A percentile compares a stretch with the other conserved stretches of the same genome.
phyloP scores from a whole-genome alignment of 306 rosid genomes.

The Sicyos edulis region DNA sequence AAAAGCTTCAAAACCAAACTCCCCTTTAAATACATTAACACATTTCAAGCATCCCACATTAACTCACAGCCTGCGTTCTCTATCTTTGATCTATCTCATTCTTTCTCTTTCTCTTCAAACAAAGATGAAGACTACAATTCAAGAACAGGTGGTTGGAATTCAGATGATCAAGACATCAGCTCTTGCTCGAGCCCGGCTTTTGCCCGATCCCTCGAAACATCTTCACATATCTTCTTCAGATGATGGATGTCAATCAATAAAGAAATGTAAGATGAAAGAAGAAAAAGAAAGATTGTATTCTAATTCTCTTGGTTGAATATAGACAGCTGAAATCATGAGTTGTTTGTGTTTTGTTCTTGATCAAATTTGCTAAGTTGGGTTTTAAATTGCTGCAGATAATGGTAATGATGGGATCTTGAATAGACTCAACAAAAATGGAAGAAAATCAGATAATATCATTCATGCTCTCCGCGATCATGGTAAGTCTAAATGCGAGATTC shows the following conservation, averaged over 20 bases:
- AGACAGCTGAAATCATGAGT: neutral
- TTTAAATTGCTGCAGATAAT: constrained; percentile 27
- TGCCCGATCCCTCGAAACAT: constrained; percentile 36
- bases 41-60: neutral
- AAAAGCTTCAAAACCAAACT: constrained; percentile 17
- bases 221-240: constrained; percentile 28
- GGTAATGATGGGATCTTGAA: constrained; percentile 27
- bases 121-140: constrained; percentile 42
- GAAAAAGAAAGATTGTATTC: neutral
- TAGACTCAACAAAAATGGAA: constrained; percentile 27
- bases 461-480: constrained; percentile 39
- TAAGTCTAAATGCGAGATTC: neutral
- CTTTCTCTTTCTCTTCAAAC: neutral
- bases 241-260: constrained; percentile 23
- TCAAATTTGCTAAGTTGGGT: neutral
- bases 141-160: constrained; percentile 35
- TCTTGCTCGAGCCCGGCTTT: constrained; percentile 28
- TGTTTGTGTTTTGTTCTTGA: neutral
- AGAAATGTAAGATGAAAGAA: constrained; percentile 28
- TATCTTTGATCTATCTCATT: neutral
- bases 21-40: constrained; percentile 20
- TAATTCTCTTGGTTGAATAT: neutral
- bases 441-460: constrained; percentile 28
- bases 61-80: neutral
- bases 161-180: constrained; percentile 26